Evolutionary conservation across 257 asterid species (phyloP), one percentile per base, ranked within the genome.

Genomic region (Solanum commersonii): DNA sequence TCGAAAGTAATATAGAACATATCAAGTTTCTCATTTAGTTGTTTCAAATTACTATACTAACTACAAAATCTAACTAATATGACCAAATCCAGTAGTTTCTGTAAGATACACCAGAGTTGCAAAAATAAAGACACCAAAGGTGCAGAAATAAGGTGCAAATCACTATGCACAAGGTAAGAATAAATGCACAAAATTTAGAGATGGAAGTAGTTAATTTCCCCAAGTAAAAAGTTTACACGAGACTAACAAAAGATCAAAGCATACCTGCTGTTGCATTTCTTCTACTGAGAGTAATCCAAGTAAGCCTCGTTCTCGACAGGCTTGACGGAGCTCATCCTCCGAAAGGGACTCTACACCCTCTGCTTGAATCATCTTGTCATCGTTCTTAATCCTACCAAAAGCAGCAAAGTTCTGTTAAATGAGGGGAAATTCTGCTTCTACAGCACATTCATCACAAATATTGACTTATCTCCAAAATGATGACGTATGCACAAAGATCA

Each of bases 231-330:
- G 14, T 82, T 31, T 18, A 82, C 38, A 49, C 42, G 6, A 81
- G 70, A 81, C 12, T 49, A 49, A 49, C 67, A 31, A 82, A 81
- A 29, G 31, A 82, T 49, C 70, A 49, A 82, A 82, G 68, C 70
- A 86, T 87, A 96, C 99, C 99, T 93, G 98, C 89, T 94, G 95
- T 29, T 96, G 98, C 99, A 96, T 96, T 93, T 96, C 99, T 87
- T 95, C 98, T 44, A 92, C 97, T 22, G 98, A 96, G 90, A 92
- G 89, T 86, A 89, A 93, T 87, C 95, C 97, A 83, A 96, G 93
- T 93, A 96, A 93, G 89, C 99, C 99, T 79, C 99, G 94, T 89
- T 96, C 99, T 90, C 98, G 90, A 88, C 99, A 96, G 87, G 94
- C 98, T 90, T 96, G 96, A 89, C 97, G 98, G 72, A 96, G 98